Evolutionary conservation across 208 protist genomes (phyloP).

Genomic region (Wallacemonas rigidus): DNA sequence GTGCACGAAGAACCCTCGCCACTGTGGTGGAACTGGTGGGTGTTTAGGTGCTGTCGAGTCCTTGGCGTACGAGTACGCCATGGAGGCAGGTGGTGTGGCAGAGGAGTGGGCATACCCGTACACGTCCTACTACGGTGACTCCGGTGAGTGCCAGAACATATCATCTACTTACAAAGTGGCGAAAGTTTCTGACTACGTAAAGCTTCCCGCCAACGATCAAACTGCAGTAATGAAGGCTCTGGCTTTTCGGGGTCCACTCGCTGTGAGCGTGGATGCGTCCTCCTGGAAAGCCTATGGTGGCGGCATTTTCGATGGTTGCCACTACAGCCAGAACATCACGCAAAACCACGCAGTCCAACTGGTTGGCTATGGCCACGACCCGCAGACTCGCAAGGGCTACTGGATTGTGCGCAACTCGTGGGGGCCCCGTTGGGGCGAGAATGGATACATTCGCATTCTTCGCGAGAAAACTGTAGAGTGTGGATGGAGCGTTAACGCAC

Average conservation of each 20-base stretch:
- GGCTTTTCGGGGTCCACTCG: constrained; percentile 68
- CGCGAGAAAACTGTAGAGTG: constrained; percentile 35
- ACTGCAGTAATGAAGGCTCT: constrained; percentile 59
- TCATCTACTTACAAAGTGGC: constrained; percentile 21
- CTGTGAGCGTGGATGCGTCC: constrained; percentile 77
- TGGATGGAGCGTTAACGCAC: constrained; percentile 43
- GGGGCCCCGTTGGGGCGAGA: constrained; percentile 73
- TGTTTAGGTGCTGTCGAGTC: constrained; percentile 82
- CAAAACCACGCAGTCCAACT: constrained; percentile 88
- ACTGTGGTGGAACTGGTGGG: constrained; percentile 68
- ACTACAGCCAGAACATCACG: constrained; percentile 58
- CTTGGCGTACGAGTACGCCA: constrained; percentile 78
- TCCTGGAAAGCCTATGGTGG: constrained; percentile 66
- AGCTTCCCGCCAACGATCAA: constrained; percentile 68
- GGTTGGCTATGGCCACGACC: constrained; percentile 81
- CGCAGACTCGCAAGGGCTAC: constrained; percentile 55
- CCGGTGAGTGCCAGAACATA: constrained; percentile 48
- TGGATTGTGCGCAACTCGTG: constrained; percentile 93
- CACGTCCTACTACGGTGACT: constrained; percentile 54
- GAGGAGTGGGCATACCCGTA: constrained; percentile 82
- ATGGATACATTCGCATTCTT: constrained; percentile 83
- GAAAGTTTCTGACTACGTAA: constrained; percentile 54
- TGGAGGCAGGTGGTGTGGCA: constrained; percentile 48
- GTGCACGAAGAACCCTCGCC: constrained; percentile 69
- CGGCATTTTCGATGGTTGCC: constrained; percentile 79